Evolutionary conservation across 177 flowering plant genomes (phyloP), one percentile per base, ranked within the genome.

Genomic region (Vitis hybrid): DNA sequence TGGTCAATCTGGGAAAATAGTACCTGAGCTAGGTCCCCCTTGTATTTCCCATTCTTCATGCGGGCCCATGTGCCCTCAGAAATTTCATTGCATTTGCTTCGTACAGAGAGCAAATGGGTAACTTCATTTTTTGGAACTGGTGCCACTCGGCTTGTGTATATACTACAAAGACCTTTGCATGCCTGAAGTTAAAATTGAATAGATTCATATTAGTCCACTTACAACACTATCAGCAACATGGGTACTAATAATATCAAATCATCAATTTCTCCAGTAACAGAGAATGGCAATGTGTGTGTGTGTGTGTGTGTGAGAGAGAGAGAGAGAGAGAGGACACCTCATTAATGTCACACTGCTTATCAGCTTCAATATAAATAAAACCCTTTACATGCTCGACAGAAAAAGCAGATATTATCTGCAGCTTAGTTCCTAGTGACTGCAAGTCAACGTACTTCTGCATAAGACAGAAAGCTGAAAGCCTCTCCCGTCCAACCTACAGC

Each of bases 11-110:
- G 56, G 52, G 24, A 46, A 9, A 58, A 11, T 6, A 75, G 58
- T 78, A 93, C 99, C 98, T 85, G 82, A 49, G 90, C 91, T 52
- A 95, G 77, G 74, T 95, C 99, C 21, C 98, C 97, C 83, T 90
- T 95, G 81, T 95, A 95, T 18, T 64, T 87, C n/a, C 98, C 99
- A 84, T 35, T 80, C 81, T 93, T 95, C 62, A 95, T 84, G 67
- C 97, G 91, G 54, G 82, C 97, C 99, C 97, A 93, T 69, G 76
- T 83, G 62, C 88, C 97, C 76, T 32, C 77, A 24, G 85, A 74
- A 74, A 93, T 72, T 59, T 66, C 86, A 72, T 14, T 79, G 27
- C 9, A 12, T 68, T 78, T 88, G 68, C 58, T 81, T 65, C 80
- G 82, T 2, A 82, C 78, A 64, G 90, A 75, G 4, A 91, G 80